Conservation (phyloP, 768 basidiomycete genomes). For the Rhizopogon roseolus region DNA sequence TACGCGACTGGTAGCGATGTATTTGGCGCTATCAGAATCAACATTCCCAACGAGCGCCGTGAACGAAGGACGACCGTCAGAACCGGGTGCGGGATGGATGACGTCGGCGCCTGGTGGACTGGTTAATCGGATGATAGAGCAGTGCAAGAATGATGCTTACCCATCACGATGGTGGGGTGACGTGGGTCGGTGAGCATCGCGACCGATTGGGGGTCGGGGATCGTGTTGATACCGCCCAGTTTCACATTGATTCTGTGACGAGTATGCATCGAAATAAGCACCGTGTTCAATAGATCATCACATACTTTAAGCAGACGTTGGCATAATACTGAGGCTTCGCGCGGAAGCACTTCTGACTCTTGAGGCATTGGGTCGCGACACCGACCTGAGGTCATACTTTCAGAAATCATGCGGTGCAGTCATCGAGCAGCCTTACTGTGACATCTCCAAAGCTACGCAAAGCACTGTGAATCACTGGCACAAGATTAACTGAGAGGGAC, state of each 20-base stretch:
- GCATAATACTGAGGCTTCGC: conserved; percentile 78
- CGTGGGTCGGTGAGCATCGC: conserved; percentile 61
- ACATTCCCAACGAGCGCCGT: conserved; percentile 78
- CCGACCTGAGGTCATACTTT: conserved; percentile 42
- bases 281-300: conserved; percentile 1
- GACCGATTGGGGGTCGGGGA: conserved; percentile 68
- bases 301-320: conserved; percentile 76
- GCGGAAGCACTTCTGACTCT: conserved; percentile 55
- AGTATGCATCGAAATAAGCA: neutral
- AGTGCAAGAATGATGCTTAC: conserved; percentile 28
- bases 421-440: conserved; percentile 29
- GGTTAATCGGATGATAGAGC: neutral
- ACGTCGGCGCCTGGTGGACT: conserved; percentile 63
- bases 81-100: conserved; percentile 78
- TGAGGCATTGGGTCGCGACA: conserved; percentile 77
- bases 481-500: conserved; percentile 19
- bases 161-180: conserved; percentile 78
- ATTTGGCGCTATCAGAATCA: conserved; percentile 73
- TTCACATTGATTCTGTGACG: conserved; percentile 71
- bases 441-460: conserved; percentile 68
- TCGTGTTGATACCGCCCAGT: conserved; percentile 76
- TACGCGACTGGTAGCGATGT: conserved; percentile 54
- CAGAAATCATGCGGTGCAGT: neutral
- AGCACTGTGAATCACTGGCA: conserved; percentile 5
- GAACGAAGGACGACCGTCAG: conserved; percentile 76